phyloP scores from a whole-genome alignment of 225 moss, liverwort and hornwort genomes.

The Neckera pumila region DNA sequence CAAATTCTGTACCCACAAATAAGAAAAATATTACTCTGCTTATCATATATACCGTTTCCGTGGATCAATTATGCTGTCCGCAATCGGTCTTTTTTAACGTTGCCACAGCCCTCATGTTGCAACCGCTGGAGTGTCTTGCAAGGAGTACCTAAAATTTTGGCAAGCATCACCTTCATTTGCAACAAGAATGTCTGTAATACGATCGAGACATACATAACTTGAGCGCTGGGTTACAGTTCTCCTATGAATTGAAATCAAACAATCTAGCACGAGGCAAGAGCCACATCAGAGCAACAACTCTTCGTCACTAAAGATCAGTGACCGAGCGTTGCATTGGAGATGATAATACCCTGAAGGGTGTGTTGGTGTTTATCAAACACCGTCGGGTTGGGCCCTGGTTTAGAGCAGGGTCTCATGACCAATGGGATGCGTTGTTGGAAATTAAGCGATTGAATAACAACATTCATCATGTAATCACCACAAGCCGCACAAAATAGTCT shows the following conservation, averaged over 20 bases:
- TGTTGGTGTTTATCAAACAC: slow-evolving; percentile 53
- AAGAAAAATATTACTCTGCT: neutral
- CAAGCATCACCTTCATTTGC: neutral
- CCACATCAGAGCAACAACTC: neutral
- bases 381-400: slow-evolving; percentile 9
- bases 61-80: neutral
- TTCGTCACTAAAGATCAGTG: neutral
- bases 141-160: neutral
- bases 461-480: neutral
- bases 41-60: neutral
- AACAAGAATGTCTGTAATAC: neutral
- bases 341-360: neutral
- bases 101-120: neutral
- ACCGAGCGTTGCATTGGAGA: neutral
- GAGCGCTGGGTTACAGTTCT: neutral
- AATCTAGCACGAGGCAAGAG: neutral
- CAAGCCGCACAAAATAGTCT: neutral
- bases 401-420: slow-evolving; percentile 6
- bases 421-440: neutral
- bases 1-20: neutral
- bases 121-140: neutral
- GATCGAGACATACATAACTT: neutral
- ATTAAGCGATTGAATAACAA: neutral
- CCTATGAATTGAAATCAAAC: neutral
- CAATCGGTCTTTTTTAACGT: too few relatives aligned